Percentiles rank a stretch among this genome's conserved stretches.
These are phyloP conservation scores for Pueraria montana DNA, from an alignment of 306 rosid genomes.

Conservation along the genomic window DNA sequence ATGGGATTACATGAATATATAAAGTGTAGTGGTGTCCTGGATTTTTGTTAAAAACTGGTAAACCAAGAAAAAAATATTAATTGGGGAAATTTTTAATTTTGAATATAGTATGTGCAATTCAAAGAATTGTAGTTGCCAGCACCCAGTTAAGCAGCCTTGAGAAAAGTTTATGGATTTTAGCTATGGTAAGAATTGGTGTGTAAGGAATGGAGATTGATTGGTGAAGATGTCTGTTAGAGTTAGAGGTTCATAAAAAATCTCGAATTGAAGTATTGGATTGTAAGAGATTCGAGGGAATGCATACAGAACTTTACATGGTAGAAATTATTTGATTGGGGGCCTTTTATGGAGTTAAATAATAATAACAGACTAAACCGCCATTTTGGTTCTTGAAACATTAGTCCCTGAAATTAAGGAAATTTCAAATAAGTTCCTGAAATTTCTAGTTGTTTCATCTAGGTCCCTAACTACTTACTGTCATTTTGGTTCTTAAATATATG, in stretches of 20 bases:
- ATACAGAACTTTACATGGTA: slow-evolving; percentile 14
- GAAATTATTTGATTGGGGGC: background rate
- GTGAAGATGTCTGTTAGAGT: background rate
- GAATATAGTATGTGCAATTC: background rate
- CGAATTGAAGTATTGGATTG: slow-evolving; percentile 21
- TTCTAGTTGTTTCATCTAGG: too few species aligned
- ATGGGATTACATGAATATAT: background rate
- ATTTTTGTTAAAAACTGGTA: background rate
- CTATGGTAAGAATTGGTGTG: background rate
- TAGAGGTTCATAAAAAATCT: background rate
- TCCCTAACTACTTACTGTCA: too few species aligned
- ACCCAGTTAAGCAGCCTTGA: slow-evolving; percentile 5
- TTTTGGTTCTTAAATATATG: too few species aligned
- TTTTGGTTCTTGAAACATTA: too few species aligned
- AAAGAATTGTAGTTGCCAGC: slow-evolving; percentile 12
- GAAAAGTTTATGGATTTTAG: slow-evolving; percentile 7
- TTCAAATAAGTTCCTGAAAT: too few species aligned
- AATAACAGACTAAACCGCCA: too few species aligned
- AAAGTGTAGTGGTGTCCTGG: background rate
- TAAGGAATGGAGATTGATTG: background rate
- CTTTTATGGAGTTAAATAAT: slow-evolving; percentile 1
- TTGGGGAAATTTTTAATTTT: background rate
- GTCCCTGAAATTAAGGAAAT: too few species aligned
- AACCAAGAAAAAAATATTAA: background rate
- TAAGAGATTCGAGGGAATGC: slow-evolving; percentile 1